Evolutionary conservation across 768 basidiomycete species (phyloP).

Genomic region (Cyclocybe aegerita): DNA sequence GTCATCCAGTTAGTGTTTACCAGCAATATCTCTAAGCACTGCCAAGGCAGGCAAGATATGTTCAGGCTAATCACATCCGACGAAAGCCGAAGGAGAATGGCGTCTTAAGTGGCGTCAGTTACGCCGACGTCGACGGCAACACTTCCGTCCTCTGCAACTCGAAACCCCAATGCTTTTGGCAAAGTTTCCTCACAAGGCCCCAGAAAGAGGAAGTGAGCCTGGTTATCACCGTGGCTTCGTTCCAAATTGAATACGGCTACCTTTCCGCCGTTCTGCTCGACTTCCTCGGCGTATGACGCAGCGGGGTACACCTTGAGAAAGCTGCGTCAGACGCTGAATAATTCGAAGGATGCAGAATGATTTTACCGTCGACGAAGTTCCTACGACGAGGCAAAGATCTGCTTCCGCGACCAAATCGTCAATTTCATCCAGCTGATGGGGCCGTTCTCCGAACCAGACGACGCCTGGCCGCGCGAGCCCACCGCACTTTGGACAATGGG

Average conservation of each 20-base stretch:
- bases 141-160: conserved; percentile 10
- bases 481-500: conserved; percentile 43
- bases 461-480: conserved; percentile 50
- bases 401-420: conserved; percentile 39
- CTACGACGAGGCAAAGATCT: conserved; percentile 54
- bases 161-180: conserved; percentile 37
- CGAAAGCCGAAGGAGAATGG: not conserved
- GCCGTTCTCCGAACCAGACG: conserved; percentile 58
- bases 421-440: conserved; percentile 37
- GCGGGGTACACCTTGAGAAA: conserved; percentile 42
- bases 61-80: no score
- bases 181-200: conserved; percentile 49
- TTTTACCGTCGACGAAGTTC: conserved; percentile 53
- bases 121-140: conserved; percentile 6
- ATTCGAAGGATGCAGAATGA: conserved; percentile 1
- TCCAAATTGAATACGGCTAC: conserved; percentile 42
- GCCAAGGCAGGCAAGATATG: no score
- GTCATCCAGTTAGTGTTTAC: no score
- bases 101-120: not conserved
- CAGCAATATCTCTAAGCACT: no score
- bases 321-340: not conserved
- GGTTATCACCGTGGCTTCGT: conserved; percentile 30
- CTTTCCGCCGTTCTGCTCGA: conserved; percentile 34
- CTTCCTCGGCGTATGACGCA: conserved; percentile 32
- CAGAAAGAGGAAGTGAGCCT: conserved; percentile 50